phyloP scores from a whole-genome alignment of 73 alveolate genomes.

The Symbiodinium pilosum region DNA sequence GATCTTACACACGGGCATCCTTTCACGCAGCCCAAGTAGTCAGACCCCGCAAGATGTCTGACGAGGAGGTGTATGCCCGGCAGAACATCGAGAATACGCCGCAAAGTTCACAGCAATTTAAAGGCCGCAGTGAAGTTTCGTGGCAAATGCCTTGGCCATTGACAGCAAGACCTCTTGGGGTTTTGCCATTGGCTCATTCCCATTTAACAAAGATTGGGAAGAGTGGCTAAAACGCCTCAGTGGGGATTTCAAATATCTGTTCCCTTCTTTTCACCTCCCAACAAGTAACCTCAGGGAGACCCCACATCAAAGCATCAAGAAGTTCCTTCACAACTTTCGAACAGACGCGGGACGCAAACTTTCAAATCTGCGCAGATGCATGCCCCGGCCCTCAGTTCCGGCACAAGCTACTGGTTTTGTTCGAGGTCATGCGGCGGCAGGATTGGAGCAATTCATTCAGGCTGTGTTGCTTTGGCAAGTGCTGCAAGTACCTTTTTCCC shows the following conservation, averaged over 20 bases:
- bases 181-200: not conserved
- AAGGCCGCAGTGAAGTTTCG: not conserved
- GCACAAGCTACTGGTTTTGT: not conserved
- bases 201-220: not conserved
- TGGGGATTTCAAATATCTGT: not conserved
- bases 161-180: not conserved
- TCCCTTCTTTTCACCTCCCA: not conserved
- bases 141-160: not conserved
- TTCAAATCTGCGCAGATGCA: not conserved
- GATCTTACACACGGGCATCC: not conserved
- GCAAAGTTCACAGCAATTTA: no score
- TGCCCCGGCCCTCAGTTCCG: not conserved
- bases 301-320: not conserved
- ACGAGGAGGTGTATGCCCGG: not conserved
- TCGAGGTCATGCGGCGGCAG: not conserved
- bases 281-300: not conserved
- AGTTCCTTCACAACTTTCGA: not conserved
- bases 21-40: not conserved
- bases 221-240: not conserved
- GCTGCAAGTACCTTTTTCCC: conserved; percentile 2
- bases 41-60: not conserved
- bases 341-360: not conserved
- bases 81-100: no score
- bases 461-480: not conserved
- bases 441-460: not conserved